Percentiles rank a stretch among this genome's conserved stretches.
phyloP scores from a whole-genome alignment of 169 alveolate genomes.

The Cytauxzoon felis region DNA sequence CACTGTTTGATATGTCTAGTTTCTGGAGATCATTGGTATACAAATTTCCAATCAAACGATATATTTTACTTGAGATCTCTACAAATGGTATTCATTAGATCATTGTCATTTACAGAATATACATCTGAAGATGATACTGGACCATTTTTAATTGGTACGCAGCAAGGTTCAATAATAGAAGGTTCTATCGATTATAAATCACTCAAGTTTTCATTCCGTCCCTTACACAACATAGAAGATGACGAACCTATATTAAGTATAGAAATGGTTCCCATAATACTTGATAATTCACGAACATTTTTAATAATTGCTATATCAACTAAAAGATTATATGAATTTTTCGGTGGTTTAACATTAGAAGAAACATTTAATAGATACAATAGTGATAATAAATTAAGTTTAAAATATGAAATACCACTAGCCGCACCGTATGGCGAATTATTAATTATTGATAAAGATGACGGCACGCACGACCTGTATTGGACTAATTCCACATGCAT shows the following conservation, averaged over 20 bases:
- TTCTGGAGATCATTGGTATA: slow-evolving; percentile 57
- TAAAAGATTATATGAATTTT: slow-evolving; percentile 48
- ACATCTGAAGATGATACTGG: slow-evolving; percentile 52
- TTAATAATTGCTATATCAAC: slow-evolving; percentile 51
- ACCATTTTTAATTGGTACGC: slow-evolving; percentile 53
- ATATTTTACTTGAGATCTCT: slow-evolving; percentile 15
- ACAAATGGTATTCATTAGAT: slow-evolving; percentile 34
- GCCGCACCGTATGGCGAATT: slow-evolving; percentile 57
- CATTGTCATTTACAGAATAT: slow-evolving; percentile 48
- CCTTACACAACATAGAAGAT: slow-evolving; percentile 26
- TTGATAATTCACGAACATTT: slow-evolving; percentile 23
- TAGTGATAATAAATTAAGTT: neutral
- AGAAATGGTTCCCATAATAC: slow-evolving; percentile 36
- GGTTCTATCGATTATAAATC: slow-evolving; percentile 43
- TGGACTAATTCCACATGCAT: slow-evolving; percentile 64
- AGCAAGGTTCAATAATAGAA: slow-evolving; percentile 51
- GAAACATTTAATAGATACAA: slow-evolving; percentile 49
- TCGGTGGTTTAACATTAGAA: slow-evolving; percentile 49
- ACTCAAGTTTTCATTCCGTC: slow-evolving; percentile 18
- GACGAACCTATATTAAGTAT: slow-evolving; percentile 56
- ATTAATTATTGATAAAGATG: slow-evolving; percentile 33
- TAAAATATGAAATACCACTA: slow-evolving; percentile 57
- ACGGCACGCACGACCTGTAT: slow-evolving; percentile 56
- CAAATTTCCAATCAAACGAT: slow-evolving; percentile 47
- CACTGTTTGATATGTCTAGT: slow-evolving; percentile 54